These are phyloP conservation scores for Lumnitzera racemosa DNA, from an alignment of 345 rosid genomes.

Conservation along the genomic window DNA sequence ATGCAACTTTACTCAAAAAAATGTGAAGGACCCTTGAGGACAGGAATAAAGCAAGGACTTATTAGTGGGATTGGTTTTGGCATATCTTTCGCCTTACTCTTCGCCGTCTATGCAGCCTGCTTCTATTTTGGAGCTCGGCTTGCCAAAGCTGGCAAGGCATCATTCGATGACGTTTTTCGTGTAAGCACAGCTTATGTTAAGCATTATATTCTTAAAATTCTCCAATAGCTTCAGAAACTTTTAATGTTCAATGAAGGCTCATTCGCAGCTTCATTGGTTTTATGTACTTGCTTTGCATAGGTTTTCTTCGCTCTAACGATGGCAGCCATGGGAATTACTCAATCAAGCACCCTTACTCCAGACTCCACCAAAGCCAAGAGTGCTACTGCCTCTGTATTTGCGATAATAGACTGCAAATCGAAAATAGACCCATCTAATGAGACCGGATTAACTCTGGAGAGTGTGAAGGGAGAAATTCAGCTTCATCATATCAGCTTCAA, in stretches of 20 bases:
- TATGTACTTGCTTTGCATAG: constrained; percentile 7
- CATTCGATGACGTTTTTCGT: constrained; percentile 51
- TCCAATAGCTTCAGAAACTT: neutral
- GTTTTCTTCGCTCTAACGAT: constrained; percentile 29
- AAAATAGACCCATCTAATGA: constrained; percentile 23
- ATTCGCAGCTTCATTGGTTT: neutral
- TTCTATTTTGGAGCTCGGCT: constrained; percentile 75
- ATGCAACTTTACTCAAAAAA: constrained; percentile 58
- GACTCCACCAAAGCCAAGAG: constrained; percentile 24
- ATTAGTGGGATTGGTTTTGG: constrained; percentile 66
- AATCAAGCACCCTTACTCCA: constrained; percentile 23
- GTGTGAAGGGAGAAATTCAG: constrained; percentile 63
- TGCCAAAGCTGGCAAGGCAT: constrained; percentile 35
- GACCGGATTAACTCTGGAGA: constrained; percentile 36
- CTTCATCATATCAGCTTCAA: constrained; percentile 57
- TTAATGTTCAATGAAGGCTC: neutral
- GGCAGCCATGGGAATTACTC: constrained; percentile 28
- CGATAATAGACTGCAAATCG: constrained; percentile 22
- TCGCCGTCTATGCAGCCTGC: constrained; percentile 47
- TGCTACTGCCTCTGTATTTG: constrained; percentile 28
- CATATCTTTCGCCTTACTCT: constrained; percentile 43
- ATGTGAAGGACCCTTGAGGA: constrained; percentile 67
- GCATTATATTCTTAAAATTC: neutral
- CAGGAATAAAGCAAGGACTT: constrained; percentile 67
- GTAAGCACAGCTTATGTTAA: constrained; percentile 18